Base-by-base conservation (phyloP, 768 basidiomycete genomes). In the Asterophora lycoperdoides region DNA sequence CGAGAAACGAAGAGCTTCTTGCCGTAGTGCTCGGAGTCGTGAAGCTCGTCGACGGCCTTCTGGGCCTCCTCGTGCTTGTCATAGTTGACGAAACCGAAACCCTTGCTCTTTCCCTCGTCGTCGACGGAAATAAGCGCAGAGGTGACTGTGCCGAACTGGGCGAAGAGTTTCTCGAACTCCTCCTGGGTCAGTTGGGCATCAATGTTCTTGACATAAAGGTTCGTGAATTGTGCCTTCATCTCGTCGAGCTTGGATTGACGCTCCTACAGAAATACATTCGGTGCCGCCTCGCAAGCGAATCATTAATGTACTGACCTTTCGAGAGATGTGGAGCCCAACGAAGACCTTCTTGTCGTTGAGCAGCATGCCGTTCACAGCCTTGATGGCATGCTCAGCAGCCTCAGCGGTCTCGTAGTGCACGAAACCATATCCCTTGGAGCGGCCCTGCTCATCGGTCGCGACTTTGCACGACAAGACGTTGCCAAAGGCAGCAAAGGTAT, bases 331-430 rank as follows among this genome's bases (percentile, higher is more conserved):
- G 64, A 93, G 81, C 43, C 96, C 96, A 57, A 99, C 96, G 61
- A 86, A 99, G 56, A 99, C 96, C 76, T 98, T 97, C 75, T 97
- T 97, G 78, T 99, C 96, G 71, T 98, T 98, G 67, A 98, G 77
- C 56, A 99, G 69, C 96, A 99, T 99, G 56, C 95, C 93, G 66
- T 99, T 96, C 65, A 98, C 96, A 44, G 92, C 88, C 72, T 96
- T 94, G 80, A 99, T 97, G 55, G 96, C 96, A 42, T 79, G 83
- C 11, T 94, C 90, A 47, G 95, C 93, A 19, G 95, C 89, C 70
- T 98, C 96, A 42, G 86, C 88, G 49, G 93, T 96, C 73, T 97
- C 93, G 70, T 97, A 99, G 68, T 99, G 96, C 47, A 99, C 96
- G 69, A 95, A 99, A 29, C 95, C 96, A 64, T 97, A 99, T 52